These are phyloP conservation scores for Primulina huaijiensis DNA, from an alignment of 257 asterid genomes.

Conservation along the genomic window DNA sequence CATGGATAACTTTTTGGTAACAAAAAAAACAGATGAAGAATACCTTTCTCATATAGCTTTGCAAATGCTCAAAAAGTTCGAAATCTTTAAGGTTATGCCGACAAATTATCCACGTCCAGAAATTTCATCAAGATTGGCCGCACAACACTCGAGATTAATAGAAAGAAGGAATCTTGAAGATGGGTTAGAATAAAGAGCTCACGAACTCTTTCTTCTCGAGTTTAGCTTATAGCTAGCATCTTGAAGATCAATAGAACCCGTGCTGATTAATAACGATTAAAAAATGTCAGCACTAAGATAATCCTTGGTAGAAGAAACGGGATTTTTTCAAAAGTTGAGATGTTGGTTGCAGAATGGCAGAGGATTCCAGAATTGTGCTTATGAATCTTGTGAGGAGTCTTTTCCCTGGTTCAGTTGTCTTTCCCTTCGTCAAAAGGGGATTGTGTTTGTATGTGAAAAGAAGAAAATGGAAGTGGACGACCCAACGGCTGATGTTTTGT, in stretches of 20 bases:
- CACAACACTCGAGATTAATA: neutral
- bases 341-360: neutral
- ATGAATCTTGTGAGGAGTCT: too few relatives aligned
- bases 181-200: neutral
- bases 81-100: neutral
- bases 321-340: neutral
- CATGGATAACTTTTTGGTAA: neutral
- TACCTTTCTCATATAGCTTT: slow-evolving; percentile 4
- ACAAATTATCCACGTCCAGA: neutral
- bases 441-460: neutral
- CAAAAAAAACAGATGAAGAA: neutral
- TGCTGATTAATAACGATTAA: neutral
- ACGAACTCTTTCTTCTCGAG: neutral
- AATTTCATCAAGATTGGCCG: neutral
- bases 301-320: neutral
- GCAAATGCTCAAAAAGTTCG: neutral
- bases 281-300: neutral
- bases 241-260: neutral
- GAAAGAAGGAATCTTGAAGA: neutral
- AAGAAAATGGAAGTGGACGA: neutral
- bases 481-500: neutral
- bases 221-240: neutral
- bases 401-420: neutral
- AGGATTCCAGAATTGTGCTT: neutral
- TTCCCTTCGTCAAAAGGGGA: neutral